Conservation (phyloP, 2,329 filamentous ascomycete genomes). For the Drechslerella coelobrocha region DNA sequence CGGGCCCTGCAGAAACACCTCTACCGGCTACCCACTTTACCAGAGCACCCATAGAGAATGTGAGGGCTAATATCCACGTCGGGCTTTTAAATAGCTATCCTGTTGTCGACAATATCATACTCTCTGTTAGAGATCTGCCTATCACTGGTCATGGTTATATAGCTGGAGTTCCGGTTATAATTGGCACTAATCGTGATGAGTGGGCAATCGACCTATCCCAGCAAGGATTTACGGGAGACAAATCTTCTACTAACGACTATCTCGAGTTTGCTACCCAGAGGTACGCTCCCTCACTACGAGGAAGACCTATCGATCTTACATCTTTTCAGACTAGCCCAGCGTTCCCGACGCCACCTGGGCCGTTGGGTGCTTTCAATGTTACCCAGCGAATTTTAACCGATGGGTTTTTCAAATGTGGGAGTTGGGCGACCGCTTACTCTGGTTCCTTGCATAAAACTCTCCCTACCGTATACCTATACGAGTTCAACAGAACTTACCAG, state of each 20-base stretch:
- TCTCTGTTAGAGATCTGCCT: slow-evolving; percentile 51
- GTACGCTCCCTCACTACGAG: no score
- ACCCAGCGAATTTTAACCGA: slow-evolving; percentile 57
- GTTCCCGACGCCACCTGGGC: slow-evolving; percentile 39
- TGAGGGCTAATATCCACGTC: not conserved
- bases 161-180: slow-evolving; percentile 57
- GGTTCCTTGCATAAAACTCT: slow-evolving; percentile 56
- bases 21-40: no score
- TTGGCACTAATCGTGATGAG: slow-evolving; percentile 59
- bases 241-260: slow-evolving; percentile 52
- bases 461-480: slow-evolving; percentile 56
- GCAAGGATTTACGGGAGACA: slow-evolving; percentile 42
- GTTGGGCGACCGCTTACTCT: slow-evolving; percentile 57
- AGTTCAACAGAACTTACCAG: slow-evolving; percentile 60
- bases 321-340: slow-evolving; percentile 49
- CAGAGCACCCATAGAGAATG: no score
- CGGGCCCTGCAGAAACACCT: no score
- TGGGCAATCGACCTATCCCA: slow-evolving; percentile 56
- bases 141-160: slow-evolving; percentile 55
- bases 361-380: slow-evolving; percentile 56
- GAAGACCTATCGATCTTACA: no score
- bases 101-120: slow-evolving; percentile 56
- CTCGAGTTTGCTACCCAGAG: slow-evolving; percentile 46
- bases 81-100: slow-evolving; percentile 11
- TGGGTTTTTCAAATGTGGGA: slow-evolving; percentile 57